Percentiles rank a stretch among this genome's conserved stretches.
phyloP scores from a whole-genome alignment of 768 basidiomycete genomes.

The Mrakia blollopis region DNA sequence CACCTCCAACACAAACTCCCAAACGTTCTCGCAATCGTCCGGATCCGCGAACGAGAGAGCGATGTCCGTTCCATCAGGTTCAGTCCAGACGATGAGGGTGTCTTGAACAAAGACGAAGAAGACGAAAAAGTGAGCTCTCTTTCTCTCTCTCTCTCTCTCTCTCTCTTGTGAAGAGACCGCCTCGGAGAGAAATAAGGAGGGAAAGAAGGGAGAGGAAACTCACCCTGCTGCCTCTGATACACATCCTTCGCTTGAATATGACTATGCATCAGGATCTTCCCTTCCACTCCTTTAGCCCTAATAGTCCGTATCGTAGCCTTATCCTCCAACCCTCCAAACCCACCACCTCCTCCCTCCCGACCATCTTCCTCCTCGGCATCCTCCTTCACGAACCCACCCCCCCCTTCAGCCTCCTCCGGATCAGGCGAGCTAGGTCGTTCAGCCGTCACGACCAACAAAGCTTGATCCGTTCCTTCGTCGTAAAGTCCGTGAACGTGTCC shows the following conservation, averaged over 20 bases:
- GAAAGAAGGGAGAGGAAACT: constrained; percentile 37
- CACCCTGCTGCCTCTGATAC: constrained; percentile 48
- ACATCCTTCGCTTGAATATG: constrained; percentile 40
- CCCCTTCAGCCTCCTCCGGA: constrained; percentile 50
- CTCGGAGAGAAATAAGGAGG: neutral
- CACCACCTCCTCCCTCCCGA: too few species aligned
- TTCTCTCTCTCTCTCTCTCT: constrained; percentile 33
- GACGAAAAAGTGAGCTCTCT: constrained; percentile 4
- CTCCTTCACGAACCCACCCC: constrained; percentile 57
- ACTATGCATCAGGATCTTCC: constrained; percentile 42
- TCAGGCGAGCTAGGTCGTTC: constrained; percentile 35
- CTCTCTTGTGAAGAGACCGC: neutral
- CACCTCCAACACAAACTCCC: constrained; percentile 92
- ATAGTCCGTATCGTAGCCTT: constrained; percentile 46
- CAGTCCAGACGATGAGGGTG: constrained; percentile 98
- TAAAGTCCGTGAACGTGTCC: constrained; percentile 90
- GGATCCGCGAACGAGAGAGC: constrained; percentile 95
- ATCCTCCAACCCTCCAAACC: constrained; percentile 55
- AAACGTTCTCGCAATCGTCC: constrained; percentile 91
- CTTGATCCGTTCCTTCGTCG: constrained; percentile 43
- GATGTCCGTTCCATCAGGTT: constrained; percentile 88
- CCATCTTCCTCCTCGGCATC: constrained; percentile 68
- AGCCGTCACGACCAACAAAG: constrained; percentile 43
- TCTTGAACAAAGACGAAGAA: constrained; percentile 47
- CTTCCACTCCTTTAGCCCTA: constrained; percentile 56